These are phyloP conservation scores for Aegilops speltoides DNA, from an alignment of 176 grass and related monocot species.

Conservation along the genomic window DNA sequence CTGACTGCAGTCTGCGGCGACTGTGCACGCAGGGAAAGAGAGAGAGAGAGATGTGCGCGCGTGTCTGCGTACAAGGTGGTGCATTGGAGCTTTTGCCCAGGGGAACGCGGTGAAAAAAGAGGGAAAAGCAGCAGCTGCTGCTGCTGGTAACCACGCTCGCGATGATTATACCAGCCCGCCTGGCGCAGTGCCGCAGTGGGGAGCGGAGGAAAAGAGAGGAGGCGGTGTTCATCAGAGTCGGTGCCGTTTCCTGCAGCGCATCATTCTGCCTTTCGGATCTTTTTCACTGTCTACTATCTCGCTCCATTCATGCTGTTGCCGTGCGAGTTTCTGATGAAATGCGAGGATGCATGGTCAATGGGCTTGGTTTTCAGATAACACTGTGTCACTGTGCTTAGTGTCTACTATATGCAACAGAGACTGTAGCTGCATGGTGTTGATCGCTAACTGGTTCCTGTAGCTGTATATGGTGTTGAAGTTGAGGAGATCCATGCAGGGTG, in stretches of 20 bases:
- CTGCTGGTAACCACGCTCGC: constrained; percentile 35
- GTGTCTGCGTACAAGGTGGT: constrained; percentile 27
- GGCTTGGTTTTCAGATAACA: neutral
- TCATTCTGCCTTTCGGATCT: constrained; percentile 49
- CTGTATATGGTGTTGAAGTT: constrained; percentile 8
- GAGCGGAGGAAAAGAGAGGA: neutral
- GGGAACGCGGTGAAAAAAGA: constrained; percentile 27
- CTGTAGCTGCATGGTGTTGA: constrained; percentile 19
- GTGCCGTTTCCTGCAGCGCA: constrained; percentile 16
- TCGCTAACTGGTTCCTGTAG: neutral
- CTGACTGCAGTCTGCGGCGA: neutral
- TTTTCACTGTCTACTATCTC: constrained; percentile 16
- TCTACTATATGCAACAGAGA: neutral
- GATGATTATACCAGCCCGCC: constrained; percentile 41
- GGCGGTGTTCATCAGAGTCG: constrained; percentile 27
- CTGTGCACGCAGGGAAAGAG: constrained; percentile 16
- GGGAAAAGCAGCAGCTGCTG: neutral
- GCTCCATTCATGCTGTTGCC: neutral
- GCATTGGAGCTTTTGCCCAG: constrained; percentile 41
- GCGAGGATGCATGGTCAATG: constrained; percentile 18
- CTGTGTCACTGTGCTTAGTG: neutral
- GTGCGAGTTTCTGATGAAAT: neutral
- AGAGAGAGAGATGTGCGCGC: neutral
- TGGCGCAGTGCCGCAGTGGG: constrained; percentile 14
- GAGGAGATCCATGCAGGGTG: neutral